Evolutionary conservation across 176 grass and related monocot species (phyloP), one percentile per base, ranked within the genome.

Genomic region (Triticum monococcum): DNA sequence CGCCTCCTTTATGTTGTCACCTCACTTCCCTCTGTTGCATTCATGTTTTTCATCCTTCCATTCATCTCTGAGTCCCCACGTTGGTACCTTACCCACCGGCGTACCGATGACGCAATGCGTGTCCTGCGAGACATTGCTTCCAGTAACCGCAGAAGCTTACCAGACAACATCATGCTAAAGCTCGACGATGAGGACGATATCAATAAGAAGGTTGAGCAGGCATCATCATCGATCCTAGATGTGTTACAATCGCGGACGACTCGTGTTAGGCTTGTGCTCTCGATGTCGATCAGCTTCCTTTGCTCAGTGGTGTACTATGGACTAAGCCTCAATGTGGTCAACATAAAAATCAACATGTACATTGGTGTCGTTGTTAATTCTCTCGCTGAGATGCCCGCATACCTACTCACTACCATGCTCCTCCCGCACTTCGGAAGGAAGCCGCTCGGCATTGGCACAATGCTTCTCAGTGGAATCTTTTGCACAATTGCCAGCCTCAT

Each of bases 271-370:
- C 81, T 95, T 8, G 46, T 94, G 36, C 70, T 73, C 70, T 45
- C 38, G 4, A 86, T 93, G n/a, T 4, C 88, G 26, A 20, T 88
- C 13, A 88, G 90, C 73, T 72, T 89, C 5, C 18, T 90, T 4
- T 43, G 38, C n/a, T 41, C 70, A 5, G 70, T 45, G 1, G 70
- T 73, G 2, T 73, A 73, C 22, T 73, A 45, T 82, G 7, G 88
- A 10, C 88, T 98, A 30, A 98, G 84, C 81, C 93, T 95, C 62
- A 98, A 98, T 30, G 96, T 98, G 1, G 96, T 98, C n/a, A 98
- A 98, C 79, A 86, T 98, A 23, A 95, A 95, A 76, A 91, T 88
- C 68, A 89, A 98, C 86, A 75, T 98, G 22, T 98, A 98, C 32
- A 30, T 90, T 64, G 89, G 81, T 17, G 96, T 98, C 12, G 22